A percentile compares a stretch with the other conserved stretches of the same genome.
Conservation (phyloP, 179 eudicot genomes). For the Spergularia azorica region DNA sequence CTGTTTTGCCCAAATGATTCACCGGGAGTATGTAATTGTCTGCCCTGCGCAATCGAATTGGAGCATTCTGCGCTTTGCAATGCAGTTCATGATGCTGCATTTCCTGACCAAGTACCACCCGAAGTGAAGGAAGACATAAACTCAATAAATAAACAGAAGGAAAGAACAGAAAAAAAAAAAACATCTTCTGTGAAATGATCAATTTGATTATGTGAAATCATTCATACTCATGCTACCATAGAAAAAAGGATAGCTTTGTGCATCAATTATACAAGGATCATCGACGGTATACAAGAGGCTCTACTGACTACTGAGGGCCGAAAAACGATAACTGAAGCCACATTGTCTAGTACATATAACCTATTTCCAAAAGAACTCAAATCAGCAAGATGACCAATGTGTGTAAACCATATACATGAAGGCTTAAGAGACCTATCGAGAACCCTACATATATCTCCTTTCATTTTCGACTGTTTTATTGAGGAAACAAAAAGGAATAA, state of each 20-base stretch:
- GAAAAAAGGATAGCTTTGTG: constrained; percentile 1
- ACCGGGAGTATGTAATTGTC: too few relatives aligned
- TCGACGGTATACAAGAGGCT: constrained; percentile 10
- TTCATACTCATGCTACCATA: constrained; percentile 7
- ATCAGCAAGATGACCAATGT: constrained; percentile 18
- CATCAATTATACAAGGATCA: constrained; percentile 13
- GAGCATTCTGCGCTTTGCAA: too few relatives aligned
- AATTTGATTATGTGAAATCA: not conserved
- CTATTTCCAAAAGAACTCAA: not conserved
- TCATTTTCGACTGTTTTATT: constrained; percentile 13
- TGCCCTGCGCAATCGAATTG: too few relatives aligned
- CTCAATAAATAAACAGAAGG: too few relatives aligned
- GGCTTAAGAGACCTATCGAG: constrained; percentile 15
- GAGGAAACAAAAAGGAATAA: not conserved
- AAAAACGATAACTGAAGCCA: too few relatives aligned
- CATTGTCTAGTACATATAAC: too few relatives aligned
- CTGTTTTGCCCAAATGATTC: too few relatives aligned
- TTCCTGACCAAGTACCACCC: too few relatives aligned
- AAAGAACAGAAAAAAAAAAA: too few relatives aligned
- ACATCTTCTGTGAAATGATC: not conserved
- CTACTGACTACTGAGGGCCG: not conserved
- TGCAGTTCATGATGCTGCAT: too few relatives aligned
- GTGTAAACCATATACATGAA: constrained; percentile 28
- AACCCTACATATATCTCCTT: constrained; percentile 32
- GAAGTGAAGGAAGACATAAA: too few relatives aligned